Evolutionary conservation across 495 filamentous ascomycete genomes (phyloP), one percentile per base, ranked within the genome.

Genomic region (Penicillium coprophilum): DNA sequence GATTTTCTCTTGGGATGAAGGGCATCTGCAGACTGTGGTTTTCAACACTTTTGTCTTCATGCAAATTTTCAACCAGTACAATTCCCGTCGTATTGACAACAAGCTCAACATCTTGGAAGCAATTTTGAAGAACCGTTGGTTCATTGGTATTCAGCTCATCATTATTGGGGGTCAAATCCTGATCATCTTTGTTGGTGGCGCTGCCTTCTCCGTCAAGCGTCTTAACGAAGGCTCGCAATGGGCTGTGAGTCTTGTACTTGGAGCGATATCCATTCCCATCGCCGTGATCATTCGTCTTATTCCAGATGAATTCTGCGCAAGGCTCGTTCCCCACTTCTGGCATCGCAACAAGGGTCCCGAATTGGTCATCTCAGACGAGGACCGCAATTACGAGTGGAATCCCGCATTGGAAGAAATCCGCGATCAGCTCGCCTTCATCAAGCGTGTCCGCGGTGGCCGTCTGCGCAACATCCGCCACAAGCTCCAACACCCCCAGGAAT

Each of bases 31-130:
- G 55, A 91, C 90, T 1, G 74, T 93, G 38, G 82, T 96, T 23
- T 95, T 96, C 79, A 96, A 95, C 75, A 90, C 88, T 2, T 96
- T 93, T 62, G 89, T 94, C 36, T 96, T 91, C 86, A 92, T 96
- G 89, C 91, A 95, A 61, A 91, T 95, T 60, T 95, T 95, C 81
- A 96, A 96, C 65, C 80, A 90, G 65, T 85, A 89, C 46, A 81
- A 77, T 64, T 89, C 82, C 71, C 88, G 91, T 46, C 88, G 91
- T 1, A 79, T 97, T 15, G 92, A 97, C 67, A 97, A 96, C 75
- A 81, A 83, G 24, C 83, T 94, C 75, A 96, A 96, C 64, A 89
- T 96, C 59, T 87, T 97, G 69, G 91, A 96, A 59, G 90, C 90
- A 17, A 82, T 96, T 24, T 78, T 76, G 44, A 81, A 76, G 58